phyloP scores from a whole-genome alignment of 768 basidiomycete genomes.

The Gelatoporia subvermispora region DNA sequence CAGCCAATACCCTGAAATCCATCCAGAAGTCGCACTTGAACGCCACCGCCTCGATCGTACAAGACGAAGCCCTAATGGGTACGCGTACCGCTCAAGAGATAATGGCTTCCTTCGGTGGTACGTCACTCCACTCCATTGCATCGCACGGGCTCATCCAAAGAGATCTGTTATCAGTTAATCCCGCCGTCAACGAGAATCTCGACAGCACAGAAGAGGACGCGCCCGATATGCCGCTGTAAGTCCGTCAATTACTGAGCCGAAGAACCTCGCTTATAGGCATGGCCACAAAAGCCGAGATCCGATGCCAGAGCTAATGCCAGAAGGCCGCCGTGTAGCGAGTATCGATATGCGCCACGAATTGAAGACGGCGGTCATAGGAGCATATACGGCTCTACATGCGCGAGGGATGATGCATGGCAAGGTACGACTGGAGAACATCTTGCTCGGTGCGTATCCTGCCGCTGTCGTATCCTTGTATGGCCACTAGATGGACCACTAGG shows the following conservation, averaged over 20 bases:
- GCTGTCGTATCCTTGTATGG: slow-evolving; percentile 1
- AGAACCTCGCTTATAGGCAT: background rate
- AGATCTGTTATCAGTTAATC: too few species aligned
- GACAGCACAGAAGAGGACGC: background rate
- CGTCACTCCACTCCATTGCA: too few species aligned
- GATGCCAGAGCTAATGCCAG: background rate
- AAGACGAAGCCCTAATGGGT: too few species aligned
- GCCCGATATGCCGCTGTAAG: background rate
- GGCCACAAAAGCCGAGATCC: background rate
- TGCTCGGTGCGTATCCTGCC: slow-evolving; percentile 14
- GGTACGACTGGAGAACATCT: slow-evolving; percentile 12
- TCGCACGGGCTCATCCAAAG: too few species aligned
- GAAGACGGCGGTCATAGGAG: slow-evolving; percentile 14
- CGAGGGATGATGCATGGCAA: slow-evolving; percentile 20
- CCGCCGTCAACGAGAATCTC: background rate
- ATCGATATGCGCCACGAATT: slow-evolving; percentile 1
- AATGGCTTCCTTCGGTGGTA: too few species aligned
- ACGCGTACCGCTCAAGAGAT: too few species aligned
- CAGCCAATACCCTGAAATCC: too few species aligned
- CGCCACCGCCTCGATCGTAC: too few species aligned
- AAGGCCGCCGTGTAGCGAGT: slow-evolving; percentile 16
- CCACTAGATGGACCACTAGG: background rate
- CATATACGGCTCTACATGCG: slow-evolving; percentile 17
- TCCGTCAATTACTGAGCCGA: background rate
- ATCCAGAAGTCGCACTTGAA: too few species aligned